These are phyloP conservation scores for Euryodendron excelsum DNA, from an alignment of 148 eudicot species.

Conservation along the genomic window DNA sequence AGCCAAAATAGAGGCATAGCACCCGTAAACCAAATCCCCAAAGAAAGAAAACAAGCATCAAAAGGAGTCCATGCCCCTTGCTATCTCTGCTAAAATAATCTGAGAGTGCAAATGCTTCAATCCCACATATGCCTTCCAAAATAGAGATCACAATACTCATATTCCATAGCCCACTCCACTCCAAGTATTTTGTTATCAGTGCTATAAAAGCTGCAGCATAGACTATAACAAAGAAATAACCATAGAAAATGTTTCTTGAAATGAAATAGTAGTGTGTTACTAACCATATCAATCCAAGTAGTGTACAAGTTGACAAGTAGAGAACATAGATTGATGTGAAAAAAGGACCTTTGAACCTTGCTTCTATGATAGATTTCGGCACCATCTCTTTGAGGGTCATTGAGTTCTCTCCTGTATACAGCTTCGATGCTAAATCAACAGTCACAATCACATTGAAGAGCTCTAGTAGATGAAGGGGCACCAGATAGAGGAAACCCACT, in stretches of 20 bases:
- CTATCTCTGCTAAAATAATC: not conserved
- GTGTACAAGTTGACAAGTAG: conserved; percentile 15
- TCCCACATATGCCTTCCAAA: not conserved
- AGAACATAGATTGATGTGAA: conserved; percentile 19
- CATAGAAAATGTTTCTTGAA: not conserved
- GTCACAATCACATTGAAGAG: conserved; percentile 17
- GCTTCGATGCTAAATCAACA: conserved; percentile 23
- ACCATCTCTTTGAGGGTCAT: not conserved
- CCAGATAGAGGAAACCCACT: conserved; percentile 16
- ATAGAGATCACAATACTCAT: conserved; percentile 12
- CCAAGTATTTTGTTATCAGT: conserved; percentile 19
- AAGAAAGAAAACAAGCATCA: not conserved
- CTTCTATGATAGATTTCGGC: not conserved
- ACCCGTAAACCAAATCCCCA: not conserved
- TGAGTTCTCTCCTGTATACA: not conserved
- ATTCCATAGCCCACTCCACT: conserved; percentile 19
- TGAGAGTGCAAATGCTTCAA: conserved; percentile 10
- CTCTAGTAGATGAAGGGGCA: conserved; percentile 23
- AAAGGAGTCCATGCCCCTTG: not conserved
- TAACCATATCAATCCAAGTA: conserved; percentile 19
- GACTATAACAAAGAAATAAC: not conserved
- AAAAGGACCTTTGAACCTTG: conserved; percentile 18
- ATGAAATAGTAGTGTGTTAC: not conserved
- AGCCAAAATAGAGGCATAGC: not conserved
- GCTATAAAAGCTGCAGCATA: not conserved